Base-by-base conservation (phyloP, 352 stramenopile species). In the Pythium brachiatum region DNA sequence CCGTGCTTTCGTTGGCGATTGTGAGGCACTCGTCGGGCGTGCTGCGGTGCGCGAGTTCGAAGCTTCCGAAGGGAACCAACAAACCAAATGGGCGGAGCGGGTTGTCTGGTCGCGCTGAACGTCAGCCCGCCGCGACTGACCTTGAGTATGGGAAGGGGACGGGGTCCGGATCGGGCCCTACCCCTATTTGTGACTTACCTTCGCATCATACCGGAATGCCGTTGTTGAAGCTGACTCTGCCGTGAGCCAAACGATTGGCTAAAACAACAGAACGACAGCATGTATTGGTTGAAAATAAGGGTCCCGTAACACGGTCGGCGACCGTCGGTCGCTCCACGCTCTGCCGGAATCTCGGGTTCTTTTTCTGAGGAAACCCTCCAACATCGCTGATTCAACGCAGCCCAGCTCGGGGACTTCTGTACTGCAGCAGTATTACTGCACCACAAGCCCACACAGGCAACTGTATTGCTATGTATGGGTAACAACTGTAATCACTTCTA, bases 31-130 rank as follows among this genome's bases (percentile, higher is more conserved):
- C 44, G 25, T n/a, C 32, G 21, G n/a, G 21, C 23, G 44, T 26
- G 16, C 39, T 1, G 13, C 18, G 4, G 16, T 2, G 39, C 34
- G 13, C n/a, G n/a, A n/a, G 41, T 16, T 48, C 41, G 41, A 48
- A 48, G 41, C 41, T 52, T 32, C 44, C 44, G 44, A 9, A 32
- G 44, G 44, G 44, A 32, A 52, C 44, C 44, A 52, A 52, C 44
- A 52, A 32, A 52, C 21, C 44, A 9, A 52, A 20, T 52, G 44
- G 44, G 21, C 21, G 26, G n/a, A 31, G 44, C 44, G 5, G 25
- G 26, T 70, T 58, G 55, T 61, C 63, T 50, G 50, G 12, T 70
- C 50, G 47, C 51, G 41, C 25, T 57, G 53, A 64, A 62, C 60
- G 44, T 52, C 44, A 52, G 44, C 26, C 21, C 21, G 13, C 11